Base-by-base conservation (phyloP, 352 stramenopile species). In the Globisporangium lucens region DNA sequence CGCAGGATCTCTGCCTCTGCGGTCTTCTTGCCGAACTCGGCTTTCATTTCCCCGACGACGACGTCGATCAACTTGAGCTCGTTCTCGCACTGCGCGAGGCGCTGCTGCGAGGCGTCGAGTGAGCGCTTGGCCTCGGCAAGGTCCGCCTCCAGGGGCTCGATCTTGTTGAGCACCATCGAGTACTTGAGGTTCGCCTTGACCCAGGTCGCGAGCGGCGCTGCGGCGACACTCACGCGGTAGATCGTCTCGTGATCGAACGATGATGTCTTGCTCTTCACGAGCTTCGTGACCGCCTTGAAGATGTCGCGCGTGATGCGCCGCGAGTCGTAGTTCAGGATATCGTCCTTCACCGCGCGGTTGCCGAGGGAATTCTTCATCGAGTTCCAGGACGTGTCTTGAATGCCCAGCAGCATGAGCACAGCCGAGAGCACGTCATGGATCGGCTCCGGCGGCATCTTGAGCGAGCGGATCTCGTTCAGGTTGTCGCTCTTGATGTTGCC, bases 361-460 rank as follows among this genome's bases (percentile, higher is more conserved):
- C 94, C 91, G 1, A 99, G 70, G 66, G 99, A 99, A 69, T 97
- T 97, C 69, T 98, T 99, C 94, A 99, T 99, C 13, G 87, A 97
- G 64, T 97, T 93, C 96, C 96, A 99, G 1, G 91, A 98, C 17
- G 93, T 97, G 68, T 99, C 96, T 30, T 97, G 85, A 55, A 98
- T 98, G 12, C 96, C 96, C 3, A 99, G 75, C 9, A 99, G 73
- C 91, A 98, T 98, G 1, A 99, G 78, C 22, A 99, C 95, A 0
- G 94, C 96, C 27, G 85, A 95, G 27, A 99, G 77, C 29, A 99
- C 95, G 62, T 99, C 95, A 35, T 95, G 89, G 68, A 99, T 98
- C 0, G 96, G 89, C 70, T 98, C 91, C 66, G 96, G 96, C 0
- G 96, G 96, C 80, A 97, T 98, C 66, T 98, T 98, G 12, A 99